phyloP scores from a whole-genome alignment of 2,329 filamentous ascomycete species.

The Ophiocordyceps camponoti-leonardi region DNA sequence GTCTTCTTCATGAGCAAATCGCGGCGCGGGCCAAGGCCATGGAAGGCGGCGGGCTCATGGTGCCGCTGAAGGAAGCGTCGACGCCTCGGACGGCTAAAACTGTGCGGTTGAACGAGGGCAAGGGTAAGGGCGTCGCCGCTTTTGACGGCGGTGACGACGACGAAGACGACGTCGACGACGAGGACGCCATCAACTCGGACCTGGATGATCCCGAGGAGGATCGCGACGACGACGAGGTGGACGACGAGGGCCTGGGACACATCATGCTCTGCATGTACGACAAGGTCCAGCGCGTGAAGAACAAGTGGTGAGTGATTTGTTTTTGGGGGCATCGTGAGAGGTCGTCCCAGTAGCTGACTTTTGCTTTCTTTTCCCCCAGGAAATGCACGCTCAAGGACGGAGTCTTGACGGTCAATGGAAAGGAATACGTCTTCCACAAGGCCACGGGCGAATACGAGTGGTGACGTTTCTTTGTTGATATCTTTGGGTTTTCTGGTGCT shows the following conservation, averaged over 20 bases:
- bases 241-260: conserved; percentile 67
- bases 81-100: conserved; percentile 13
- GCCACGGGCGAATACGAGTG: conserved; percentile 95
- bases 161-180: conserved; percentile 49
- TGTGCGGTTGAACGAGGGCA: conserved; percentile 5
- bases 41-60: conserved; percentile 61
- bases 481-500: too few species aligned
- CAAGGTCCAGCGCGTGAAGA: conserved; percentile 98
- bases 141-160: conserved; percentile 49
- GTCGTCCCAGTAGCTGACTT: background rate
- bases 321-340: background rate
- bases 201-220: conserved; percentile 89
- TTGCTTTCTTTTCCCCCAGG: conserved; percentile 23
- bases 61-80: conserved; percentile 44
- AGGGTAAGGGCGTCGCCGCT: conserved; percentile 21
- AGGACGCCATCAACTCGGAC: conserved; percentile 96
- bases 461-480: too few species aligned
- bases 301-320: conserved; percentile 57
- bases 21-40: conserved; percentile 47
- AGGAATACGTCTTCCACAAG: conserved; percentile 97
- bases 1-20: conserved; percentile 51
- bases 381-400: conserved; percentile 98
- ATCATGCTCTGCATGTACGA: conserved; percentile 99
- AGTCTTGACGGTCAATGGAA: conserved; percentile 80
- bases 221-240: conserved; percentile 66